Percentiles rank a stretch among this genome's conserved stretches.
Evolutionary conservation across 192 early-diverging fungal species (phyloP).

Genomic region (Diversispora epigaea): DNA sequence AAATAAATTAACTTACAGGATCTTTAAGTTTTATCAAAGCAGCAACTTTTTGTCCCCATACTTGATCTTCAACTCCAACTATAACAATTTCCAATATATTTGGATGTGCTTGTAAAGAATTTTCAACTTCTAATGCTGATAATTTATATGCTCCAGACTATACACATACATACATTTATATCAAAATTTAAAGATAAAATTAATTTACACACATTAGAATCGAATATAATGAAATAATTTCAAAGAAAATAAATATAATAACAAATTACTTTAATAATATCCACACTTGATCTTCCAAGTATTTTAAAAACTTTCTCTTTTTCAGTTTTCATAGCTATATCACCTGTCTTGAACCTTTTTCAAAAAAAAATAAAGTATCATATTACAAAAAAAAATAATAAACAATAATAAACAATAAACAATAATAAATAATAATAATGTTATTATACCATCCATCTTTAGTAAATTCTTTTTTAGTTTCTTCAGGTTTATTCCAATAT

Average conservation of each 20-base stretch:
- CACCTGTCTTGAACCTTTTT: conserved; percentile 73
- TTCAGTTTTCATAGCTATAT: conserved; percentile 60
- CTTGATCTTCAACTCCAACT: conserved; percentile 68
- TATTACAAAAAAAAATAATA: conserved; percentile 3
- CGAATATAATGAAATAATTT: too few species aligned
- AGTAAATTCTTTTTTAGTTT: conserved; percentile 69
- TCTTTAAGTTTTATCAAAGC: conserved; percentile 59
- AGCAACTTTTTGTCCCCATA: conserved; percentile 77
- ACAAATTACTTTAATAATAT: conserved; percentile 72
- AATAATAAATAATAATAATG: not conserved
- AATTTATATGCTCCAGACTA: conserved; percentile 83
- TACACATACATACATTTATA: not conserved
- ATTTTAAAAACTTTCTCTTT: conserved; percentile 65
- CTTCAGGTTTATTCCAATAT: conserved; percentile 73
- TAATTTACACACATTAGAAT: too few species aligned
- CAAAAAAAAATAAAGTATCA: not conserved
- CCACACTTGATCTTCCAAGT: conserved; percentile 75
- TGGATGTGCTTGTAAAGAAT: conserved; percentile 65
- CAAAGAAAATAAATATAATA: too few species aligned
- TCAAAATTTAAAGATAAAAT: not conserved
- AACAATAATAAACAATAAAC: not conserved
- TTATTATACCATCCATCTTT: conserved; percentile 64
- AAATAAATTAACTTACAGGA: conserved; percentile 17
- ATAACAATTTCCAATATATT: conserved; percentile 70
- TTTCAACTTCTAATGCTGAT: conserved; percentile 81